These are phyloP conservation scores for Scolecobasidium constrictum DNA, from an alignment of 2,329 filamentous ascomycete species.

Conservation along the genomic window DNA sequence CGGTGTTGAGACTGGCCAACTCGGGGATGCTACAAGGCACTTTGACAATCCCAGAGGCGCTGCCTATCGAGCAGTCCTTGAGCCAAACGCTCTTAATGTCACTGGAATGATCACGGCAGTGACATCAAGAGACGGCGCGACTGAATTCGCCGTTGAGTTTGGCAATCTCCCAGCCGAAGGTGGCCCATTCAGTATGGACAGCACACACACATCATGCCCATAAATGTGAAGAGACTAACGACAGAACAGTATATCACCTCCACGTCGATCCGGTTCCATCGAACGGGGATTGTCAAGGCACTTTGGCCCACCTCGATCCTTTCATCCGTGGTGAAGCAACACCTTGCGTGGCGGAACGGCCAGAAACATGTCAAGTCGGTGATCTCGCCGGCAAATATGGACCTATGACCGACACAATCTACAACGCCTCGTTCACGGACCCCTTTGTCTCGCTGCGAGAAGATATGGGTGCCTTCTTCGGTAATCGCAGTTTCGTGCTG, in stretches of 20 bases:
- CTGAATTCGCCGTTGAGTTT: constrained; percentile 29
- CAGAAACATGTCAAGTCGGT: constrained; percentile 62
- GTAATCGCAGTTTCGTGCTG: constrained; percentile 53
- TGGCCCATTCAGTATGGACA: constrained; percentile 31
- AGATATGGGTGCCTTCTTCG: constrained; percentile 47
- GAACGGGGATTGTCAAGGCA: constrained; percentile 60
- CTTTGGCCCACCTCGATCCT: constrained; percentile 61
- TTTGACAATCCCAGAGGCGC: constrained; percentile 28
- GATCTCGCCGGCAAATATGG: constrained; percentile 69
- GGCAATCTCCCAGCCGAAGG: constrained; percentile 28
- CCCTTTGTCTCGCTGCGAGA: constrained; percentile 44
- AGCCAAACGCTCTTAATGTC: constrained; percentile 11
- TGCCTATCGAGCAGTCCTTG: constrained; percentile 22
- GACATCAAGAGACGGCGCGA: constrained; percentile 25
- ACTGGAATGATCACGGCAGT: constrained; percentile 24
- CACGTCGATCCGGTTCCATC: constrained; percentile 53
- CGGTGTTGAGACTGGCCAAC: constrained; percentile 16
- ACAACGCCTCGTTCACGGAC: constrained; percentile 29
- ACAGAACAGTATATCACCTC: constrained; percentile 56
- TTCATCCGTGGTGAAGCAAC: constrained; percentile 52
- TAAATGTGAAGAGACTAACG: no score
- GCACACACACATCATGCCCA: no score
- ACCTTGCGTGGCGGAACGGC: constrained; percentile 45
- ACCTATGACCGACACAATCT: constrained; percentile 20
- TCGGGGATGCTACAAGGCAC: constrained; percentile 22